A percentile compares a stretch with the other conserved stretches of the same genome.
Evolutionary conservation across 1,284 basidiomycete species (phyloP).

Genomic region (Phlebopus sp.): DNA sequence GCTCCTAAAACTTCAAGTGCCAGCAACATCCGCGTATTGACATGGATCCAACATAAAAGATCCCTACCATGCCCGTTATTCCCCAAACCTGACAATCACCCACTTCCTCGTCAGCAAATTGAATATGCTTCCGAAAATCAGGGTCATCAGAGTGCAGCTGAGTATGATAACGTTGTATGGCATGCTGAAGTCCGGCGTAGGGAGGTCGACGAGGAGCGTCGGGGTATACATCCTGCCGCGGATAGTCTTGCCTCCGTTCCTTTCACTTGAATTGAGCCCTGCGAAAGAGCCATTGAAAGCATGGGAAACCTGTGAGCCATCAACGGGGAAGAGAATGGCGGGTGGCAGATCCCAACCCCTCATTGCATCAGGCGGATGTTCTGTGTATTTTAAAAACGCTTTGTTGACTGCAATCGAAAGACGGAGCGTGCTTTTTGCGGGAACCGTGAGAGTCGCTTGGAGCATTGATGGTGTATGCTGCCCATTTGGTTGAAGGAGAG

Average conservation of each 20-base stretch:
- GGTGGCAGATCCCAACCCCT: slow-evolving; percentile 91
- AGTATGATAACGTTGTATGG: slow-evolving; percentile 99
- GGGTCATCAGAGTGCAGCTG: slow-evolving; percentile 85
- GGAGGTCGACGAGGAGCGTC: slow-evolving; percentile 82
- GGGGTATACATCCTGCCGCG: slow-evolving; percentile 70
- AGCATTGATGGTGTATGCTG: slow-evolving; percentile 38
- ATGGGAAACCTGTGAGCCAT: slow-evolving; percentile 1
- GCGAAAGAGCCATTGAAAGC: slow-evolving; percentile 9
- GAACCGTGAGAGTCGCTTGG: slow-evolving; percentile 69
- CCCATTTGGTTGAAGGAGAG: slow-evolving; percentile 55
- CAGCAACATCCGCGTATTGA: not conserved
- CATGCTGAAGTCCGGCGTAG: slow-evolving; percentile 98
- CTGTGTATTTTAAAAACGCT: slow-evolving; percentile 88
- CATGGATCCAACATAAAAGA: not conserved
- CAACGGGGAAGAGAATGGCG: slow-evolving; percentile 62
- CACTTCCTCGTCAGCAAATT: slow-evolving; percentile 83
- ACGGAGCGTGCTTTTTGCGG: slow-evolving; percentile 61
- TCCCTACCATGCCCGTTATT: slow-evolving; percentile 4
- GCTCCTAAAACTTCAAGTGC: not conserved
- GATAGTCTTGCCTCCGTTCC: slow-evolving; percentile 1
- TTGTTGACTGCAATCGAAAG: slow-evolving; percentile 80
- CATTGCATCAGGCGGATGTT: slow-evolving; percentile 95
- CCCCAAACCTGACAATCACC: slow-evolving; percentile 49
- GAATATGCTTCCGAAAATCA: slow-evolving; percentile 92
- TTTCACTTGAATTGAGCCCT: not conserved